Evolutionary conservation across 345 rosid species (phyloP).

Genomic region (Brassica nigra): DNA sequence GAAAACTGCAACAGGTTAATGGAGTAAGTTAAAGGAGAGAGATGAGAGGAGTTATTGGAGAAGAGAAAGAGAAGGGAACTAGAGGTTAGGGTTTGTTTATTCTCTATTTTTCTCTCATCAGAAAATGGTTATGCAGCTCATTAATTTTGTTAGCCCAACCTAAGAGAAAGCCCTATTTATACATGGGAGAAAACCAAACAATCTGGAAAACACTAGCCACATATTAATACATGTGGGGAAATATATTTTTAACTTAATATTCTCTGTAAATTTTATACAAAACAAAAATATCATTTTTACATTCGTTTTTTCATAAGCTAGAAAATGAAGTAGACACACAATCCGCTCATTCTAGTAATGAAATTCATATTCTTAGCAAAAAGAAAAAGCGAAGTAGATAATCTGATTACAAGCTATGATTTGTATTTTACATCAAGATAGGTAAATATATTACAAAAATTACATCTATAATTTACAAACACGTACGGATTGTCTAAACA

Average conservation of each 20-base stretch:
- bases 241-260: no score
- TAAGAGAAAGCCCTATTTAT: not conserved
- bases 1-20: not conserved
- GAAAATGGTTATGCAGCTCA: not conserved
- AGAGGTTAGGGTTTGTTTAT: constrained; percentile 23
- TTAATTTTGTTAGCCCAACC: not conserved
- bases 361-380: no score
- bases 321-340: not conserved
- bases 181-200: not conserved
- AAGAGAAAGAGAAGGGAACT: not conserved
- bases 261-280: not conserved
- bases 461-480: not conserved
- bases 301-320: not conserved
- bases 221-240: not conserved
- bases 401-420: not conserved
- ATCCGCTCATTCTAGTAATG: no score
- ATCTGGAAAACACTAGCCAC: not conserved
- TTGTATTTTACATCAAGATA: not conserved
- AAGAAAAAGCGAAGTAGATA: not conserved
- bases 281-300: not conserved
- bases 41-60: not conserved
- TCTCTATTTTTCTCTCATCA: not conserved
- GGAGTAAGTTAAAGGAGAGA: not conserved
- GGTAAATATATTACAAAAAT: not conserved
- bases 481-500: not conserved